Evolutionary conservation across 345 rosid genomes (phyloP), one percentile per base, ranked within the genome.

Genomic region (Brassica juncea): DNA sequence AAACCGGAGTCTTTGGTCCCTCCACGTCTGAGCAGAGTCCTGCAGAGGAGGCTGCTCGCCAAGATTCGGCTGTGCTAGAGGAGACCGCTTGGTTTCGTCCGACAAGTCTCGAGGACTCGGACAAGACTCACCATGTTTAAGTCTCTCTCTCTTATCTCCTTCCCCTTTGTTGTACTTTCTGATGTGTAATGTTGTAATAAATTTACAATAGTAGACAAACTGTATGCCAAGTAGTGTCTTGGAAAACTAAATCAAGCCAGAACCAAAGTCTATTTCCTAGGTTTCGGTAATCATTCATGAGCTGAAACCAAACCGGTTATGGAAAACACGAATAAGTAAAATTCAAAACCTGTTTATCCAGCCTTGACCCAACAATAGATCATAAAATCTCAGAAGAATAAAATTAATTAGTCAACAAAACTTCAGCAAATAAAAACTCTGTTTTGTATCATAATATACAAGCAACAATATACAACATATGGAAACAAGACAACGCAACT

Each of bases 21-120:
- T 86, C 88, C 28, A 31, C 75, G 0, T 6, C 85, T 0, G 90
- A 84, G 16, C 78, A 81, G 9, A 71, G 44, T 42, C 1, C 83
- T 0, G 76, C 52, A 15, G 80, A 79, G 0, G 86, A 75, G 2
- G 80, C 62, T 25, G 64, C 64, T 57, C 14, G 70, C 28, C 69
- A 64, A 47, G 42, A 85, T 52, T 52, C 85, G 1, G 84, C 92
- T 0, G 87, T 80, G 58, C 57, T 89, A 76, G 97, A 94, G 80
- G 93, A 94, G 83, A 87, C 87, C 73, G 97, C 99, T 5, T 94
- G 97, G 97, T 94, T 92, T 84, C 97, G 99, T 49, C 97, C 97
- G 2, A 92, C 92, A 0, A 88, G 92, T 80, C 88, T 94, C 2
- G 97, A 94, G 88, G 99, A 94, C 86, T 65, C 73, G 68, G 97